phyloP scores from a whole-genome alignment of 164 flowering plant species.

The Buxus sempervirens region DNA sequence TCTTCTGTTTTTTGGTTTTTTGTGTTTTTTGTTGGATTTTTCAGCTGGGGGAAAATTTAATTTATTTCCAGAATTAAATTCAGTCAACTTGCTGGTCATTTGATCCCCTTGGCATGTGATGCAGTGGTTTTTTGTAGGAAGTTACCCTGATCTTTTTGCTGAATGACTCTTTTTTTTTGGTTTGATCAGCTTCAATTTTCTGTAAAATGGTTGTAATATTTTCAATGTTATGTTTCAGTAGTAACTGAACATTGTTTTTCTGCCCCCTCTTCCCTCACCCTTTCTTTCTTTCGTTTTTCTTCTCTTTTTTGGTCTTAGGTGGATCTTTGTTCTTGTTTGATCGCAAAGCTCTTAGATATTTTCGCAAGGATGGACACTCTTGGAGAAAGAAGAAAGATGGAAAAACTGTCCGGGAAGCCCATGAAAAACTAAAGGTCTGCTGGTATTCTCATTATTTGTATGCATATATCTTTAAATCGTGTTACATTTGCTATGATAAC shows the following conservation, averaged over 20 bases:
- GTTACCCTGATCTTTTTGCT: not conserved
- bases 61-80: no score
- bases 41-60: no score
- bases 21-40: no score
- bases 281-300: no score
- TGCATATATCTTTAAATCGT: not conserved
- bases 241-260: not conserved
- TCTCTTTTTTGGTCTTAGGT: conserved; percentile 47
- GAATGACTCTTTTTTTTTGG: not conserved
- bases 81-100: no score
- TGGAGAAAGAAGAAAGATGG: conserved; percentile 98
- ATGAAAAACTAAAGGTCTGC: conserved; percentile 81
- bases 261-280: no score
- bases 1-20: no score
- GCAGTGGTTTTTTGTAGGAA: not conserved
- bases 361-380: conserved; percentile 83
- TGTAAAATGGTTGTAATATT: not conserved
- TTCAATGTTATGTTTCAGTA: not conserved
- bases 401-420: conserved; percentile 90
- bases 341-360: conserved; percentile 67
- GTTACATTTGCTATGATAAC: not conserved
- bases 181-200: not conserved
- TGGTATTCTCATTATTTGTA: conserved; percentile 21
- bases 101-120: no score
- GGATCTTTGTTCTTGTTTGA: conserved; percentile 82